These are phyloP conservation scores for Laburnicola sp. DNA, from an alignment of 2,329 filamentous ascomycete species.

Conservation along the genomic window DNA sequence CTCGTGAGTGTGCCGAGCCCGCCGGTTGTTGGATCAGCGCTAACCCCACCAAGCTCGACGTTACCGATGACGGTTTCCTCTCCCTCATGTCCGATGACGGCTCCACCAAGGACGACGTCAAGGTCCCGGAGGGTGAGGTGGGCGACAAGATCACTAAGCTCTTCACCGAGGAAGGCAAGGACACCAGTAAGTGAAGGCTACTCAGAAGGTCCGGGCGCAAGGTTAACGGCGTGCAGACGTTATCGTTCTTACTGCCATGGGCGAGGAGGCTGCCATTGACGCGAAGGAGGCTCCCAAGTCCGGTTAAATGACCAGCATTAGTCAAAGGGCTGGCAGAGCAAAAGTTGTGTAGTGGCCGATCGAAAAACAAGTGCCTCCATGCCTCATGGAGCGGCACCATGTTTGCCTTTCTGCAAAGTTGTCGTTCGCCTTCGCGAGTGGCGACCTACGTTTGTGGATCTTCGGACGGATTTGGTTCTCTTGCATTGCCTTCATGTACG, in stretches of 20 bases:
- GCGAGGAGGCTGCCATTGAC: slow-evolving; percentile 88
- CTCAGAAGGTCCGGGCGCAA: not conserved
- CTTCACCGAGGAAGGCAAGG: slow-evolving; percentile 83
- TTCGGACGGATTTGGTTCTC: slow-evolving; percentile 43
- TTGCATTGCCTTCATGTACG: slow-evolving; percentile 44
- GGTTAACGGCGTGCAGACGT: slow-evolving; percentile 65
- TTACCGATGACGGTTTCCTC: slow-evolving; percentile 92
- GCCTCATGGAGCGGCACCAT: slow-evolving; percentile 30
- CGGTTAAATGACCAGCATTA: slow-evolving; percentile 33
- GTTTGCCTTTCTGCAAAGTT: slow-evolving; percentile 35
- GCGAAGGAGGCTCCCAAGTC: slow-evolving; percentile 82
- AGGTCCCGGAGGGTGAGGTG: slow-evolving; percentile 85
- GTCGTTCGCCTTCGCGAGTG: slow-evolving; percentile 33
- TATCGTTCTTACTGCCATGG: slow-evolving; percentile 92
- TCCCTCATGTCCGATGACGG: slow-evolving; percentile 89
- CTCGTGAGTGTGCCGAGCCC: slow-evolving; percentile 68
- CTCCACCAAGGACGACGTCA: slow-evolving; percentile 91
- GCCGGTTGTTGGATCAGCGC: slow-evolving; percentile 9
- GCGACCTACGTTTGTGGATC: slow-evolving; percentile 41
- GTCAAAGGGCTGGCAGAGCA: slow-evolving; percentile 31
- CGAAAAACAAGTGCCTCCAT: slow-evolving; percentile 26
- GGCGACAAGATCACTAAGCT: slow-evolving; percentile 83
- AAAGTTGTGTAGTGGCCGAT: slow-evolving; percentile 31
- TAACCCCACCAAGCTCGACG: slow-evolving; percentile 68
- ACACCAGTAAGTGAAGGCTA: slow-evolving; percentile 74